These are phyloP conservation scores for Ceratobasidium papillatum DNA, from an alignment of 1,284 basidiomycete species.

Conservation along the genomic window DNA sequence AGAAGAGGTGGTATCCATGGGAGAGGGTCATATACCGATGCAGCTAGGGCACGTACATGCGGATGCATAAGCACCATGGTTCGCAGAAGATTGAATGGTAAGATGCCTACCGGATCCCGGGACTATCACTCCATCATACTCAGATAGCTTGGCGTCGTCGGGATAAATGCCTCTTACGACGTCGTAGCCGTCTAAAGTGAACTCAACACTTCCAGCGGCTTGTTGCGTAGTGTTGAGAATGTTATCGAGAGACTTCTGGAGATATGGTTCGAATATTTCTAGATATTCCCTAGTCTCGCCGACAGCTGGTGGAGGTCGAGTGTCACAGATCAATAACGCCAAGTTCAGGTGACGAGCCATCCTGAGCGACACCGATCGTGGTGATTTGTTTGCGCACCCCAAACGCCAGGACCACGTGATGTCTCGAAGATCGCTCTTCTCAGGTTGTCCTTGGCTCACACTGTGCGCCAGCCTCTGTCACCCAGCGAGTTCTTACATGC, in stretches of 20 bases:
- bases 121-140: conserved; percentile 68
- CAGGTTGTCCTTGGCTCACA: no score
- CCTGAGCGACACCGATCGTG: not conserved
- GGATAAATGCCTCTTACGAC: conserved; percentile 66
- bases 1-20: conserved; percentile 79
- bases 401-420: not conserved
- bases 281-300: conserved; percentile 62
- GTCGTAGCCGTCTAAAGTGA: conserved; percentile 63
- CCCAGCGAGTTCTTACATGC: no score
- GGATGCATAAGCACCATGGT: not conserved
- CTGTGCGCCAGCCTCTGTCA: no score
- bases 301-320: conserved; percentile 58
- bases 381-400: not conserved
- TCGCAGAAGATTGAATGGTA: not conserved
- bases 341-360: conserved; percentile 47
- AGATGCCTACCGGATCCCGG: conserved; percentile 64
- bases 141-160: conserved; percentile 55
- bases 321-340: conserved; percentile 69
- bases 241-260: conserved; percentile 25
- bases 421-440: no score
- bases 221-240: not conserved
- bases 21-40: conserved; percentile 71
- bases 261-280: conserved; percentile 55
- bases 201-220: conserved; percentile 49
- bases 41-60: conserved; percentile 54